A percentile compares a stretch with the other conserved stretches of the same genome.
phyloP scores from a whole-genome alignment of 176 grass and related monocot species.

The Juncus inflexus region DNA sequence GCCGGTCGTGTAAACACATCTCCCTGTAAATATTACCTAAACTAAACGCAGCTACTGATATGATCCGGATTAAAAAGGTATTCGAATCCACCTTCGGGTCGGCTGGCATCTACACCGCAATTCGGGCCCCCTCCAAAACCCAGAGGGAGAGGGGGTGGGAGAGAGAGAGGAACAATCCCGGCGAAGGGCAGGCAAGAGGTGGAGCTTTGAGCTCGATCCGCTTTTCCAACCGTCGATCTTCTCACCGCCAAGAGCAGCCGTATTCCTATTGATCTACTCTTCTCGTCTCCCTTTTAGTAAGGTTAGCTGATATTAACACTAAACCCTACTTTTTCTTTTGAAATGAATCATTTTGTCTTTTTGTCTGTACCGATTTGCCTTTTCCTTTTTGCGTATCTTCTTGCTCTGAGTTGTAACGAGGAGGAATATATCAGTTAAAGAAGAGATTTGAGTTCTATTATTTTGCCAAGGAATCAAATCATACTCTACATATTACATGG shows the following conservation, averaged over 20 bases:
- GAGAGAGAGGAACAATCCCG: too few species aligned
- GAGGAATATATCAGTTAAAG: not conserved
- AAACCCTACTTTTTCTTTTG: not conserved
- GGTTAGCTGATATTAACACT: not conserved
- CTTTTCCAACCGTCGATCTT: constrained; percentile 15
- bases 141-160: too few species aligned
- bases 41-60: too few species aligned
- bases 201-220: constrained; percentile 12
- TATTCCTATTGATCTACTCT: constrained; percentile 1
- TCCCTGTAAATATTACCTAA: too few species aligned
- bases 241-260: not conserved
- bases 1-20: too few species aligned
- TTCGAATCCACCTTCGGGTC: too few species aligned
- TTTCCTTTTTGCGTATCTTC: not conserved
- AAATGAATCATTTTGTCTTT: not conserved
- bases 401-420: not conserved
- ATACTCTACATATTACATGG: too few species aligned
- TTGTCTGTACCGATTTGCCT: not conserved
- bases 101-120: too few species aligned
- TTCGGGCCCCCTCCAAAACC: too few species aligned
- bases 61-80: too few species aligned
- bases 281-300: not conserved
- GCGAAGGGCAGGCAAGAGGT: not conserved
- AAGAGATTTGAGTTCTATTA: not conserved
- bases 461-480: too few species aligned